A percentile compares a stretch with the other conserved stretches of the same genome.
Conservation (phyloP, 805 yeast genomes). For the Candida nitratophila region DNA sequence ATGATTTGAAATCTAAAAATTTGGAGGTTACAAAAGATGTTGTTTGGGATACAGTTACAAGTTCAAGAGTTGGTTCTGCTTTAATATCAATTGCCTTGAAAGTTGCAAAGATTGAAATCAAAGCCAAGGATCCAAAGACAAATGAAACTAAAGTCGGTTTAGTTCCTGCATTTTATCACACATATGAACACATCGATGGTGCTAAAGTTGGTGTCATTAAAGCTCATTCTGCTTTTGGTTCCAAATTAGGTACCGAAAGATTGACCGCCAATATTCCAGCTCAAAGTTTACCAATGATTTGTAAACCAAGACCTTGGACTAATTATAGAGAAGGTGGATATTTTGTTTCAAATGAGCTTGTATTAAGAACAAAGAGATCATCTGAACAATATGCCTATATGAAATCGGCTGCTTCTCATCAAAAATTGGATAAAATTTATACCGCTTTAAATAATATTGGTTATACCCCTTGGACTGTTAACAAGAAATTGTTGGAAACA, state of each 20-base stretch:
- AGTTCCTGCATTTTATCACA: slow-evolving; percentile 88
- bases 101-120: slow-evolving; percentile 75
- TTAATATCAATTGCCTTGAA: slow-evolving; percentile 68
- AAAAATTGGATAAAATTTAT: slow-evolving; percentile 59
- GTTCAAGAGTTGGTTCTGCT: slow-evolving; percentile 75
- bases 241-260: slow-evolving; percentile 60
- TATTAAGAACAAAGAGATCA: slow-evolving; percentile 75
- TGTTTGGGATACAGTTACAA: slow-evolving; percentile 24
- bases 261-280: slow-evolving; percentile 62
- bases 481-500: slow-evolving; percentile 58
- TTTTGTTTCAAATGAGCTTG: slow-evolving; percentile 48
- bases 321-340: slow-evolving; percentile 83
- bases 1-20: slow-evolving; percentile 6
- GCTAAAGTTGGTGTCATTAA: slow-evolving; percentile 75
- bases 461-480: slow-evolving; percentile 87
- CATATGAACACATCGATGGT: slow-evolving; percentile 77
- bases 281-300: slow-evolving; percentile 87
- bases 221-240: slow-evolving; percentile 62
- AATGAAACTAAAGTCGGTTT: slow-evolving; percentile 57
- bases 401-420: slow-evolving; percentile 71
- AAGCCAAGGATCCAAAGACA: slow-evolving; percentile 76
- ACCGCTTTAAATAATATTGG: slow-evolving; percentile 85
- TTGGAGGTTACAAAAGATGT: slow-evolving; percentile 3
- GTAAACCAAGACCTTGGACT: slow-evolving; percentile 86
- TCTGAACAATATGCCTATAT: slow-evolving; percentile 88